Conservation (phyloP, 495 filamentous ascomycete species). For the Aspergillus leporis region DNA sequence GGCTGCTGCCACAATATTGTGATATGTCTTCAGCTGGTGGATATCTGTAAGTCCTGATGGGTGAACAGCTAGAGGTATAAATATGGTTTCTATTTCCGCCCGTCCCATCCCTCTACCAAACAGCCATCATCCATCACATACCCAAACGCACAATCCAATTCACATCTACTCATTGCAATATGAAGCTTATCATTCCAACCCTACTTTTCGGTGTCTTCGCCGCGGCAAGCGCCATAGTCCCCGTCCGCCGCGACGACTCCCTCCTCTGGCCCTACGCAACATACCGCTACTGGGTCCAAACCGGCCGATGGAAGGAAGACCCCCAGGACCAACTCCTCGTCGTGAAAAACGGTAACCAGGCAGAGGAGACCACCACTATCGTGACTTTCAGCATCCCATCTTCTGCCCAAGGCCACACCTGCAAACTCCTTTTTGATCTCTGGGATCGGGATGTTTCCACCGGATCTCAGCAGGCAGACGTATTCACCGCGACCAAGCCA, state of each 20-base stretch:
- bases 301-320: constrained; percentile 12
- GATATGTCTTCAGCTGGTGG: neutral
- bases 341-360: constrained; percentile 12
- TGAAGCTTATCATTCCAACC: neutral
- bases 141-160: neutral
- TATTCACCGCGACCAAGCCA: constrained; percentile 17
- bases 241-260: neutral
- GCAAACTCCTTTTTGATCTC: constrained; percentile 17
- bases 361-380: constrained; percentile 14
- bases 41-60: neutral
- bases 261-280: constrained; percentile 14
- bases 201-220: constrained; percentile 1
- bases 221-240: neutral
- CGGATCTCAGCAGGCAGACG: constrained; percentile 13
- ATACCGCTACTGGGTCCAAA: constrained; percentile 13
- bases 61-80: neutral
- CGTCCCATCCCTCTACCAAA: neutral
- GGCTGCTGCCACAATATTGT: neutral
- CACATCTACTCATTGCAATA: neutral
- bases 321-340: constrained; percentile 21
- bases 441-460: constrained; percentile 17
- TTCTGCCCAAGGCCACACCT: constrained; percentile 8
- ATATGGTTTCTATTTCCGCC: neutral
- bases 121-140: neutral
- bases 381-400: constrained; percentile 12